Evolutionary conservation across 345 rosid genomes (phyloP).

Genomic region (Erodium maritimum): DNA sequence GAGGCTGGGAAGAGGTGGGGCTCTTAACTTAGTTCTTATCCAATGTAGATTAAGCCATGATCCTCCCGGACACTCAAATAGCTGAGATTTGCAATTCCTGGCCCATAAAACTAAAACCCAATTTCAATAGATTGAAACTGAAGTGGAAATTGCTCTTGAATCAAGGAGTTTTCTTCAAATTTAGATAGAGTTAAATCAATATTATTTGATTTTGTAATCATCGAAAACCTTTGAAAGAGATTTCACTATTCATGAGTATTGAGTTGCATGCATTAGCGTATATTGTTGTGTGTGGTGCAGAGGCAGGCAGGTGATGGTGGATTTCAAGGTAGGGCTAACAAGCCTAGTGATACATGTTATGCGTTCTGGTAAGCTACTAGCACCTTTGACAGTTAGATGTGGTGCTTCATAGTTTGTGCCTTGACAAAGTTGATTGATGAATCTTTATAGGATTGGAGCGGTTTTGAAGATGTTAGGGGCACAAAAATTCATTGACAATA

Average conservation of each 20-base stretch:
- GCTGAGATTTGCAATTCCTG: neutral
- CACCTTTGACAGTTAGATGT: slow-evolving; percentile 1
- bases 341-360: slow-evolving; percentile 87
- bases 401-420: neutral
- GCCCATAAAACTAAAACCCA: neutral
- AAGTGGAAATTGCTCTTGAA: too few species aligned
- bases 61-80: neutral
- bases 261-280: neutral
- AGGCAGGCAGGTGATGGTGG: slow-evolving; percentile 86
- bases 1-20: too few species aligned
- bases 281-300: slow-evolving; percentile 22
- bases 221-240: too few species aligned
- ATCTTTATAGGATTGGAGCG: slow-evolving; percentile 58
- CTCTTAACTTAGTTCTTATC: neutral
- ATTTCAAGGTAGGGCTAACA: slow-evolving; percentile 83
- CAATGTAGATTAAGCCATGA: neutral
- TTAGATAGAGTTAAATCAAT: too few species aligned
- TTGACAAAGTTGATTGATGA: slow-evolving; percentile 7
- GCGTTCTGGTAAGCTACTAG: slow-evolving; percentile 60
- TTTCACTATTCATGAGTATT: too few species aligned
- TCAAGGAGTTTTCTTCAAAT: too few species aligned
- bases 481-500: slow-evolving; percentile 37
- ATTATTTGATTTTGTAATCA: too few species aligned
- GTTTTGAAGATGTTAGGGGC: slow-evolving; percentile 63
- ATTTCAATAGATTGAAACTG: neutral